These are phyloP conservation scores for Sporothrix brasiliensis DNA, from an alignment of 2,329 filamentous ascomycete genomes.

Conservation along the genomic window DNA sequence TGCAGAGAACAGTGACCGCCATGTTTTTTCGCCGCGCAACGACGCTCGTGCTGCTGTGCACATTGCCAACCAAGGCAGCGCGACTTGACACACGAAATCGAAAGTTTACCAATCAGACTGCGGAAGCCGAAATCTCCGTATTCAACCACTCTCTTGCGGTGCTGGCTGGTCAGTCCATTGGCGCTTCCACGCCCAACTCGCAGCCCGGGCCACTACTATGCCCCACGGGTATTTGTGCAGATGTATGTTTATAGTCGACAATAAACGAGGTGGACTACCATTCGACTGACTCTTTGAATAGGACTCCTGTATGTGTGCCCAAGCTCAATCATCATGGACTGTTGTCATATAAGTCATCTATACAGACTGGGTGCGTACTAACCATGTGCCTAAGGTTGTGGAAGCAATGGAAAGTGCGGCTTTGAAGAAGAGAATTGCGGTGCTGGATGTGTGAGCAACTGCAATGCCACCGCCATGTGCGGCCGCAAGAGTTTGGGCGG, in stretches of 20 bases:
- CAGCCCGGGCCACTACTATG: background rate
- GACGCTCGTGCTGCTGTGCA: background rate
- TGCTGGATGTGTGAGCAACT: slow-evolving; percentile 5
- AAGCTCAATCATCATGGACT: no score
- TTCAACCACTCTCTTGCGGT: background rate
- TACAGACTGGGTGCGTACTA: no score
- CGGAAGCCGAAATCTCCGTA: background rate
- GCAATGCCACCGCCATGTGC: slow-evolving; percentile 5
- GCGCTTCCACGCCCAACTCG: background rate
- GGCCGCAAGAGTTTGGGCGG: background rate
- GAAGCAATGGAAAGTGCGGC: slow-evolving; percentile 2
- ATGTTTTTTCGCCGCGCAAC: background rate
- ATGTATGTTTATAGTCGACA: background rate
- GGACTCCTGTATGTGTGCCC: no score
- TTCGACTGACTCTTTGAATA: background rate
- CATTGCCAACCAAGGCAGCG: background rate
- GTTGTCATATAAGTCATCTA: no score
- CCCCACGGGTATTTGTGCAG: background rate
- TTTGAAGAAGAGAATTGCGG: slow-evolving; percentile 1
- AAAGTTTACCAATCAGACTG: background rate
- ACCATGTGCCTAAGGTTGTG: background rate
- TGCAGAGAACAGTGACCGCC: background rate
- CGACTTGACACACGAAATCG: background rate
- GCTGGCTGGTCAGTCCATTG: background rate
- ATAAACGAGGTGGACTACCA: no score